Evolutionary conservation across 1,284 basidiomycete species (phyloP).

Genomic region (Phellinidium pouzarii): DNA sequence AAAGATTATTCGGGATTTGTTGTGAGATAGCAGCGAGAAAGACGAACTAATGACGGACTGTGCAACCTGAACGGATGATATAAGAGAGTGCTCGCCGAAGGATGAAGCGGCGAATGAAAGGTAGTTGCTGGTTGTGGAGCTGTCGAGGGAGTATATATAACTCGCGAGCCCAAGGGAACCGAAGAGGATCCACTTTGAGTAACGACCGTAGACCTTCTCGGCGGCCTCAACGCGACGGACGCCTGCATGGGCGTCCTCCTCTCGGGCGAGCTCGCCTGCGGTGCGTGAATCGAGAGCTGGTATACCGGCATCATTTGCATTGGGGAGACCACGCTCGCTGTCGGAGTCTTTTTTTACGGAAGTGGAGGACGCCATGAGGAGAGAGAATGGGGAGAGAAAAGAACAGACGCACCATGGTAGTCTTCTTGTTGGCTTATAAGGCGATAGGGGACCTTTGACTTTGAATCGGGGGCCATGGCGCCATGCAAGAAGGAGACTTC

Average conservation of each 20-base stretch:
- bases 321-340: not conserved
- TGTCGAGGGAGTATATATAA: constrained; percentile 74
- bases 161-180: constrained; percentile 62
- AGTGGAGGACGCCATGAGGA: not conserved
- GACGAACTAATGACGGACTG: constrained; percentile 50
- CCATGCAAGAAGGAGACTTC: not conserved
- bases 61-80: constrained; percentile 56
- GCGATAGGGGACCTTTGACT: not conserved
- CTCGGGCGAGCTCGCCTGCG: constrained; percentile 1
- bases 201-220: constrained; percentile 44
- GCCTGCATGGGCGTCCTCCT: constrained; percentile 36
- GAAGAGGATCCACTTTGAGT: constrained; percentile 57
- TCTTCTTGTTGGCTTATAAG: not conserved
- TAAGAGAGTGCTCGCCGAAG: constrained; percentile 52
- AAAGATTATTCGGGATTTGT: not conserved
- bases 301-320: too few relatives aligned
- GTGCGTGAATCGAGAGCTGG: constrained; percentile 1
- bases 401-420: not conserved
- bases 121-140: constrained; percentile 62
- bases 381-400: not conserved
- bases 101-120: constrained; percentile 57
- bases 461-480: not conserved
- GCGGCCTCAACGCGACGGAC: constrained; percentile 48
- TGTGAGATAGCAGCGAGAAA: not conserved
- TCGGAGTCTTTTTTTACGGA: not conserved